These are phyloP conservation scores for Grosmannia clavigera DNA, from an alignment of 2,329 filamentous ascomycete species.

Conservation along the genomic window DNA sequence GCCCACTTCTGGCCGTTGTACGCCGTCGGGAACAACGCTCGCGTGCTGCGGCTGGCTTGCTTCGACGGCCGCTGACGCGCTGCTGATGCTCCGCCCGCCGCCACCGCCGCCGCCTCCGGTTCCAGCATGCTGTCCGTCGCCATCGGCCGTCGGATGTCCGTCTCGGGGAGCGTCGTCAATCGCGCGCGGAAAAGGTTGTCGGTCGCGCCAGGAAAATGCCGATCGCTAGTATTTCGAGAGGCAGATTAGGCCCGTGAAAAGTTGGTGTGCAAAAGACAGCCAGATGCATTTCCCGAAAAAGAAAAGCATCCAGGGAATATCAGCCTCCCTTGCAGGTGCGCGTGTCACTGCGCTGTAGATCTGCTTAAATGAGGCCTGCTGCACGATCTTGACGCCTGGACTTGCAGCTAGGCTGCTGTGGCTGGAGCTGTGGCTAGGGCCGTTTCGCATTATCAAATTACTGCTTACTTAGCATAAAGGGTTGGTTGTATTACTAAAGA, in stretches of 20 bases:
- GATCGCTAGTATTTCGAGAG: background rate
- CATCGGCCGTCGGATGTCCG: background rate
- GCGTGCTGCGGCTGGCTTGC: background rate
- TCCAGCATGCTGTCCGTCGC: background rate
- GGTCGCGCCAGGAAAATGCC: background rate
- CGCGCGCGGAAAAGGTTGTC: background rate
- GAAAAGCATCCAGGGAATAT: background rate
- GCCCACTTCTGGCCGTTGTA: constrained; percentile 29
- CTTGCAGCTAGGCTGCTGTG: no score
- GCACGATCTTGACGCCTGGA: no score
- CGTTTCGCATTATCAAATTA: no score
- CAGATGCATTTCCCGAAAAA: background rate
- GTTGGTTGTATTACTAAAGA: no score
- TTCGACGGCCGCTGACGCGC: background rate
- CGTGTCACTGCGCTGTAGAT: background rate
- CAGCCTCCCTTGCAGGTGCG: background rate
- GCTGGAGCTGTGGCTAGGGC: no score
- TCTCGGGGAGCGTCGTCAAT: background rate
- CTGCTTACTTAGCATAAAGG: no score
- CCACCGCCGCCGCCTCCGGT: no score
- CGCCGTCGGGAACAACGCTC: constrained; percentile 6
- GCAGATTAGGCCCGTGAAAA: background rate
- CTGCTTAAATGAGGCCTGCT: no score
- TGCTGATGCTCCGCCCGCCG: background rate
- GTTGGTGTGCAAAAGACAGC: background rate